phyloP scores from a whole-genome alignment of 1,139 yeast species.

The Candida glucosophila region DNA sequence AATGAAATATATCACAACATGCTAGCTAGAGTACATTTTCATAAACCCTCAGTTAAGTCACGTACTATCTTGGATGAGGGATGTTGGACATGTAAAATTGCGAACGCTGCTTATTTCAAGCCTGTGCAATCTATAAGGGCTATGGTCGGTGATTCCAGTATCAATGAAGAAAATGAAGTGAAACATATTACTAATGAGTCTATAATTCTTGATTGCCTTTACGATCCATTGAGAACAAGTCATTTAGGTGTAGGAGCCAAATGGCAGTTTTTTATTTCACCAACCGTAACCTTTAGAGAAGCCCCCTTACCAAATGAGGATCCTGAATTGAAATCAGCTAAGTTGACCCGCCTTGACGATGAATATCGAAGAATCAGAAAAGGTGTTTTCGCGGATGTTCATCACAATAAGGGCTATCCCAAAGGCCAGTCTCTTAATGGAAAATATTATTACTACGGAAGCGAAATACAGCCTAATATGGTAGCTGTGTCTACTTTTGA shows the following conservation, averaged over 20 bases:
- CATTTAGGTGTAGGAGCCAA: slow-evolving; percentile 38
- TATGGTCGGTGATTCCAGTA: slow-evolving; percentile 36
- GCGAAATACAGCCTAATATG: slow-evolving; percentile 10
- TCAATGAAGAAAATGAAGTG: slow-evolving; percentile 21
- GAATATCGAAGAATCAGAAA: slow-evolving; percentile 27
- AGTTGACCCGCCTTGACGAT: slow-evolving; percentile 26
- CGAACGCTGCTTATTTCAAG: slow-evolving; percentile 34
- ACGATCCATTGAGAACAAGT: slow-evolving; percentile 30
- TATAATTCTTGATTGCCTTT: slow-evolving; percentile 20
- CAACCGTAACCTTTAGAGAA: slow-evolving; percentile 11
- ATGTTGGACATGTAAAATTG: slow-evolving; percentile 47
- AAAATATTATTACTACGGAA: slow-evolving; percentile 5
- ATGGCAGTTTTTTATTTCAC: slow-evolving; percentile 31
- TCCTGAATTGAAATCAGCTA: slow-evolving; percentile 8
- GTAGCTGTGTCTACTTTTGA: slow-evolving; percentile 38
- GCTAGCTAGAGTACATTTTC: slow-evolving; percentile 12
- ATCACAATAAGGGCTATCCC: background rate
- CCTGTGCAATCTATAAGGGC: slow-evolving; percentile 39
- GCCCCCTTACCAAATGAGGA: slow-evolving; percentile 2
- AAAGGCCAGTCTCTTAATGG: slow-evolving; percentile 9
- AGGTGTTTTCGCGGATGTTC: slow-evolving; percentile 7
- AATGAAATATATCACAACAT: background rate
- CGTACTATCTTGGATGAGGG: slow-evolving; percentile 35
- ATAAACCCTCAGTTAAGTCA: slow-evolving; percentile 15
- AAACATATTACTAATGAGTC: slow-evolving; percentile 27